Conservation (phyloP, 169 alveolate genomes). For the Eimeria necatrix region DNA sequence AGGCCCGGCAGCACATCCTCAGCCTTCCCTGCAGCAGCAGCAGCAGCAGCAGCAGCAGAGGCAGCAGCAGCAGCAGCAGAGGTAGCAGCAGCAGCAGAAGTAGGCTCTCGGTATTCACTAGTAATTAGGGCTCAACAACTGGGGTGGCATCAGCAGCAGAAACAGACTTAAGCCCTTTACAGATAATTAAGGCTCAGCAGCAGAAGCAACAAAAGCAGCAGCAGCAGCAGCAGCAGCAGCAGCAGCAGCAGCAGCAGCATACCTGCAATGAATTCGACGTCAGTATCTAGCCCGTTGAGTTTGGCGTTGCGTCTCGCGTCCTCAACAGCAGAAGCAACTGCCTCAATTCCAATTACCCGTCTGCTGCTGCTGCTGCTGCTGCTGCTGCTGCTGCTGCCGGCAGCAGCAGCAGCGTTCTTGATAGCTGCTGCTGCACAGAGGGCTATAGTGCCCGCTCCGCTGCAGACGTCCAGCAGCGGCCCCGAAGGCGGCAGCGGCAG, state of each 20-base stretch:
- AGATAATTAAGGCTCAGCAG: not conserved
- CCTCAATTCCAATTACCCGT: slow-evolving; percentile 82
- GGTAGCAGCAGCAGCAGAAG: slow-evolving; percentile 12
- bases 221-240: slow-evolving; percentile 18
- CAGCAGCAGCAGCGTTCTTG: not conserved
- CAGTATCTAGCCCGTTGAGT: slow-evolving; percentile 59
- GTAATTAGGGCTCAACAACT: too few relatives aligned
- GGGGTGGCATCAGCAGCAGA: not conserved
- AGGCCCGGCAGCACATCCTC: slow-evolving; percentile 76
- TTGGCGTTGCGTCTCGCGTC: slow-evolving; percentile 80
- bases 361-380: slow-evolving; percentile 64
- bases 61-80: slow-evolving; percentile 73
- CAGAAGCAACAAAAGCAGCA: not conserved
- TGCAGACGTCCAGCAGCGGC: slow-evolving; percentile 82
- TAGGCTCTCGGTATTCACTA: too few relatives aligned
- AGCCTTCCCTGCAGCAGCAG: slow-evolving; percentile 55
- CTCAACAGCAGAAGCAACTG: slow-evolving; percentile 78
- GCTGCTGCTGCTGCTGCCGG: not conserved
- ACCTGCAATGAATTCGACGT: slow-evolving; percentile 70
- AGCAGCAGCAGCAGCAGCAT: slow-evolving; percentile 27
- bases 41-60: slow-evolving; percentile 1
- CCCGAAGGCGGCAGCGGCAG: slow-evolving; percentile 62
- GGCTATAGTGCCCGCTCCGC: slow-evolving; percentile 85
- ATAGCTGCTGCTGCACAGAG: slow-evolving; percentile 78
- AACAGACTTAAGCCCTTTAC: too few relatives aligned